A percentile compares a stretch with the other conserved stretches of the same genome.
Conservation (phyloP, 352 stramenopile species). For the Saprolegnia parasitica region DNA sequence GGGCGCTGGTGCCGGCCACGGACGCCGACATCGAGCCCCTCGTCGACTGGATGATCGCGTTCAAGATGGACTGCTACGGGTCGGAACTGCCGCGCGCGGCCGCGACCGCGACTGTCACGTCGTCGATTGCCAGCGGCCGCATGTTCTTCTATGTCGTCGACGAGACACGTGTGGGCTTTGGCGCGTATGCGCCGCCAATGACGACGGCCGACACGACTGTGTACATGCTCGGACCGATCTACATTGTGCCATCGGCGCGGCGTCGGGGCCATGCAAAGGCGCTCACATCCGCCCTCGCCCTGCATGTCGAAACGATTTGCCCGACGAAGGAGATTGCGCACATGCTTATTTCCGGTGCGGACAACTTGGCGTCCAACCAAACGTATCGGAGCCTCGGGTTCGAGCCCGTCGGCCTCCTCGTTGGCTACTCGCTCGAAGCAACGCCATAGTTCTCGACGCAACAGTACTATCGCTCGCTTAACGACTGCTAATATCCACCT, state of each 20-base stretch:
- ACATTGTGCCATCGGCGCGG: not conserved
- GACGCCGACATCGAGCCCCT: not conserved
- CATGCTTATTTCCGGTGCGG: conserved; percentile 10
- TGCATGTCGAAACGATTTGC: not conserved
- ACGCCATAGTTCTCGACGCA: not conserved
- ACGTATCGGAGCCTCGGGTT: conserved; percentile 16
- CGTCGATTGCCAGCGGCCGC: not conserved
- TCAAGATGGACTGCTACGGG: conserved; percentile 14
- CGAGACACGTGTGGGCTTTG: not conserved
- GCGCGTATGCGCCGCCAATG: not conserved
- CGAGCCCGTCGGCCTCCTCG: not conserved
- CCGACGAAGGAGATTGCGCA: not conserved
- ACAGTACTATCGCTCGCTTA: no score
- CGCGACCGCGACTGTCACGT: not conserved
- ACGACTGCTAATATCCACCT: no score
- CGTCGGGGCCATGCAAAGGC: not conserved
- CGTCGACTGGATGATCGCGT: conserved; percentile 17
- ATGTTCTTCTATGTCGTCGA: conserved; percentile 1
- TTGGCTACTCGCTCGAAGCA: not conserved
- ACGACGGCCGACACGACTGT: conserved; percentile 2
- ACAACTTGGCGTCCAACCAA: conserved; percentile 9
- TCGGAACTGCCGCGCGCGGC: not conserved
- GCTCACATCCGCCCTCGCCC: not conserved
- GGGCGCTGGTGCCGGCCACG: not conserved
- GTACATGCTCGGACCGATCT: conserved; percentile 16